Conservation (phyloP, 2,329 filamentous ascomycete species). For the Aureobasidium sp. region DNA sequence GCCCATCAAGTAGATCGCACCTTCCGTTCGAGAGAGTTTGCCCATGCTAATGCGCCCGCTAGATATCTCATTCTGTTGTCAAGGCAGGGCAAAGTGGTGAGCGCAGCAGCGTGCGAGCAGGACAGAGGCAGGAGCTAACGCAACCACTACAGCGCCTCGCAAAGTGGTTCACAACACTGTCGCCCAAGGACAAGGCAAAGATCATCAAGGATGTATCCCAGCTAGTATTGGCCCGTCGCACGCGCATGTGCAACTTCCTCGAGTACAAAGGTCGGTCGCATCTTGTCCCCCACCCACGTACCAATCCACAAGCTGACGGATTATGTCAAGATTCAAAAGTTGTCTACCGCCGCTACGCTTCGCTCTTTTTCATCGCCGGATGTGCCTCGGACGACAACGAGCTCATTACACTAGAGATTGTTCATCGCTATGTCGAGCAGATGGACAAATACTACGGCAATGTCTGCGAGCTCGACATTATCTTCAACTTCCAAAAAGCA, state of each 20-base stretch:
- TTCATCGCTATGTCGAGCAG: constrained; percentile 98
- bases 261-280: constrained; percentile 80
- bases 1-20: constrained; percentile 45
- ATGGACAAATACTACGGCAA: constrained; percentile 99
- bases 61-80: constrained; percentile 98
- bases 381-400: constrained; percentile 96
- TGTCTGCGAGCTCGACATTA: constrained; percentile 98
- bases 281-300: constrained; percentile 15
- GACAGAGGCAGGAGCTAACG: constrained; percentile 23
- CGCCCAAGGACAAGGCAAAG: constrained; percentile 97
- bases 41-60: constrained; percentile 16
- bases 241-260: constrained; percentile 99
- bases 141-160: constrained; percentile 67
- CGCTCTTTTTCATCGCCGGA: constrained; percentile 97
- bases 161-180: constrained; percentile 98
- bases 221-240: constrained; percentile 87
- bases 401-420: constrained; percentile 94
- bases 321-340: constrained; percentile 76
- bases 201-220: constrained; percentile 99
- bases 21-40: background rate
- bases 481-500: constrained; percentile 99
- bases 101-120: background rate
- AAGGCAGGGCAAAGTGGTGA: constrained; percentile 96
- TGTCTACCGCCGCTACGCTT: constrained; percentile 96
- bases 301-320: constrained; percentile 14